Percentiles rank a stretch among this genome's conserved stretches.
Evolutionary conservation across 306 rosid genomes (phyloP).

Genomic region (Potentilla sterilis): DNA sequence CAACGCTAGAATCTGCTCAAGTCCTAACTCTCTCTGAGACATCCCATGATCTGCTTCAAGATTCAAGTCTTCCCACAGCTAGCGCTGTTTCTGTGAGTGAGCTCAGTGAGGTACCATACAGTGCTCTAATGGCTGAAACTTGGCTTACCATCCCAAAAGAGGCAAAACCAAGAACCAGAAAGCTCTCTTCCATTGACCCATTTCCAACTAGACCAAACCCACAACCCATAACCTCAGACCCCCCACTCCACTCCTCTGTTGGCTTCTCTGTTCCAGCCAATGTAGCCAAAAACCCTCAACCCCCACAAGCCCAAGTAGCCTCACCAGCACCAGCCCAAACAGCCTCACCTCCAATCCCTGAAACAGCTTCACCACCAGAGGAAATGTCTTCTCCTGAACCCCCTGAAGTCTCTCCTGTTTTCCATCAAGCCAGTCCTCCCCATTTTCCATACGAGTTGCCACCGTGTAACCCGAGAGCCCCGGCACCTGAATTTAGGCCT

Average conservation of each 20-base stretch:
- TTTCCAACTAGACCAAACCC: conserved; percentile 61
- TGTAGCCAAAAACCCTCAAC: conserved; percentile 40
- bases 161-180: conserved; percentile 39
- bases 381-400: conserved; percentile 18
- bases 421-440: conserved; percentile 49
- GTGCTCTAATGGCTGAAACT: conserved; percentile 60
- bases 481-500: conserved; percentile 36
- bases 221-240: conserved; percentile 46
- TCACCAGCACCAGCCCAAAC: conserved; percentile 44
- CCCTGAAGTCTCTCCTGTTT: conserved; percentile 46
- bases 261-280: conserved; percentile 47
- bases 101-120: conserved; percentile 50
- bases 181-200: conserved; percentile 49
- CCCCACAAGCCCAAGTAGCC: conserved; percentile 41
- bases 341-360: conserved; percentile 1
- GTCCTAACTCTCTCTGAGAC: conserved; percentile 46
- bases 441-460: conserved; percentile 50
- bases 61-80: conserved; percentile 51
- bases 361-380: conserved; percentile 18
- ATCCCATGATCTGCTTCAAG: conserved; percentile 28
- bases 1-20: conserved; percentile 50
- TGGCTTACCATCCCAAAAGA: conserved; percentile 51
- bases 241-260: conserved; percentile 51
- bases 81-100: conserved; percentile 39
- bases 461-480: conserved; percentile 64